Evolutionary conservation across 1,284 basidiomycete genomes (phyloP), one percentile per base, ranked within the genome.

Genomic region (Takashimella tepidaria): DNA sequence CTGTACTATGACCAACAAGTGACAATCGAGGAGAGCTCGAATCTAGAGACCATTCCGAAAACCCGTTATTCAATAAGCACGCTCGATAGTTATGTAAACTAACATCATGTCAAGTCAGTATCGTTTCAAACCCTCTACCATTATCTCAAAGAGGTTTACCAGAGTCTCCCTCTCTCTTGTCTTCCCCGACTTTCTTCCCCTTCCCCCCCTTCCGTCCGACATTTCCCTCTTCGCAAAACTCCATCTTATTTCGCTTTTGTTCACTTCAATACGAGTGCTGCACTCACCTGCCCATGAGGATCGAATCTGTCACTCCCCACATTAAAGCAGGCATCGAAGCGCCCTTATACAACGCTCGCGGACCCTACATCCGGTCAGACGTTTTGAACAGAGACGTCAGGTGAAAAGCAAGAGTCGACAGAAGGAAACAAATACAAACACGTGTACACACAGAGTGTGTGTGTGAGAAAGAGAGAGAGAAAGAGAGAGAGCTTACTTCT

Each of bases 31-130:
- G 54, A 13, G 54, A 60, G 3, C 19, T 44, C 21, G 51, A 45
- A 1, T 57, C 58, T 3, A 63, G 63, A n/a, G 51, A 59, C 6
- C 50, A 50, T 58, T 76, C 73, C 1, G 58, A 57, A 27, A 76
- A 71, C 3, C 74, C 75, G 53, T 69, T 55, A 20, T 57, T 49
- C 37, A 65, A 56, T 12, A 76, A 55, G 25, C 63, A 64, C 11
- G 59, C 62, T 27, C 75, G 62, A 59, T 77, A 77, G 59, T 75
- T 77, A 59, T 77, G 73, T 48, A 76, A 47, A 54, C 73, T 75
- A 47, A 24, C 27, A 4, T 19, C 26, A 46, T 56, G 45, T 23
- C 5, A 3, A 6, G 12, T n/a, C n/a, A n/a, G n/a, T n/a, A n/a
- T n/a, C n/a, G n/a, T n/a, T n/a, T n/a, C n/a, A n/a, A n/a, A n/a